Conservation (phyloP, 176 grass and related monocot species). For the Lolium perenne region DNA sequence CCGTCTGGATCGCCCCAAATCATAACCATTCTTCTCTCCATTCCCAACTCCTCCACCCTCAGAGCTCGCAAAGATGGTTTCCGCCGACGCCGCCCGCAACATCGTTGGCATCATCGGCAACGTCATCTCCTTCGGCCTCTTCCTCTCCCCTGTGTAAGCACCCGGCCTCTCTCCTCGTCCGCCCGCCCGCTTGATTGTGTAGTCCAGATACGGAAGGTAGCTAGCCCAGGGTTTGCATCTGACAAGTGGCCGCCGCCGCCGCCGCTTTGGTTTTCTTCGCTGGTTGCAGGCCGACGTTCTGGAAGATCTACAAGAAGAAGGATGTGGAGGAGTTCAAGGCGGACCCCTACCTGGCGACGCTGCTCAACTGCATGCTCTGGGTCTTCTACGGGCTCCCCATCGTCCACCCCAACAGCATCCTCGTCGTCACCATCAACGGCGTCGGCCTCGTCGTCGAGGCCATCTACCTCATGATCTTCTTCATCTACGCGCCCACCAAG, state of each 20-base stretch:
- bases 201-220: background rate
- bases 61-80: conserved; percentile 5
- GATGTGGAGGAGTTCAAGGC: background rate
- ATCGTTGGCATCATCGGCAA: background rate
- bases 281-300: background rate
- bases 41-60: background rate
- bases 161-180: background rate
- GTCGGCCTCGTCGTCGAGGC: background rate
- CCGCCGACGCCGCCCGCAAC: conserved; percentile 16
- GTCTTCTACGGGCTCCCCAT: conserved; percentile 8
- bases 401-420: conserved; percentile 16
- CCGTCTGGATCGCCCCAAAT: background rate
- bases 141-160: background rate
- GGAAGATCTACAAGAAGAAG: background rate
- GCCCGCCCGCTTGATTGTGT: background rate
- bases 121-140: no score
- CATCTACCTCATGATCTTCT: background rate
- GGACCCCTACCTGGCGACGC: conserved; percentile 3
- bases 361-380: conserved; percentile 14
- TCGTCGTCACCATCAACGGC: conserved; percentile 10
- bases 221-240: background rate
- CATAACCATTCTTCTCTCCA: background rate
- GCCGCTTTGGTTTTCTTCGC: background rate
- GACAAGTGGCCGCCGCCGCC: background rate
- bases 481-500: background rate